Conservation (phyloP, 2,329 filamentous ascomycete species). For the Beauveria asiatica region DNA sequence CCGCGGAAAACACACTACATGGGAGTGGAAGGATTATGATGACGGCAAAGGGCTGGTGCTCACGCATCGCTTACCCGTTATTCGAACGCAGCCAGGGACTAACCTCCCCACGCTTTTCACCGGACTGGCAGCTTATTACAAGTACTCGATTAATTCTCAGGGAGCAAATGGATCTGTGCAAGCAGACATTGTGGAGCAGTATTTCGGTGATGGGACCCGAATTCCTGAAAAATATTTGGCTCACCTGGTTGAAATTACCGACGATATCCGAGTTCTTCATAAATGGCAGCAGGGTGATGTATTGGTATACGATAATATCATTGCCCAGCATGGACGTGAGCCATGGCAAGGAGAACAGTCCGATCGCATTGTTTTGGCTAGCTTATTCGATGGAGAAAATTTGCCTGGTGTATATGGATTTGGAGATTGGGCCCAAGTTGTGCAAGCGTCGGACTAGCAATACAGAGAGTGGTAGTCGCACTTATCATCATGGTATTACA, state of each 20-base stretch:
- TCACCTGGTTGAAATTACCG: slow-evolving; percentile 34
- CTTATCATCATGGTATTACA: too few relatives aligned
- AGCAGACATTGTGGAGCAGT: slow-evolving; percentile 27
- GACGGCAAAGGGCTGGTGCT: slow-evolving; percentile 23
- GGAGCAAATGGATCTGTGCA: slow-evolving; percentile 12
- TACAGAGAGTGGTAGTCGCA: too few relatives aligned
- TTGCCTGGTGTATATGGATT: slow-evolving; percentile 35
- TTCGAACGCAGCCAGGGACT: slow-evolving; percentile 37
- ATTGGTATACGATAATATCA: slow-evolving; percentile 39
- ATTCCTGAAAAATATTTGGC: slow-evolving; percentile 38
- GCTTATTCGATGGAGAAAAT: slow-evolving; percentile 35
- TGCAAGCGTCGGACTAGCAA: slow-evolving; percentile 25
- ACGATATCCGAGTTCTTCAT: slow-evolving; percentile 40
- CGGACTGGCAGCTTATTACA: slow-evolving; percentile 36
- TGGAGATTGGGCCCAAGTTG: slow-evolving; percentile 37
- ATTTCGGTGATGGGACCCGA: slow-evolving; percentile 36
- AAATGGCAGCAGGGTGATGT: slow-evolving; percentile 39
- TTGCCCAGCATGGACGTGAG: slow-evolving; percentile 40
- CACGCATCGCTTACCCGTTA: slow-evolving; percentile 36
- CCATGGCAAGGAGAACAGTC: slow-evolving; percentile 38
- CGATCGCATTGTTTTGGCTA: slow-evolving; percentile 38
- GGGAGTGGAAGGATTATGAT: slow-evolving; percentile 37
- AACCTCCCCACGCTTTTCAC: slow-evolving; percentile 38
- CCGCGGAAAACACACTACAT: slow-evolving; percentile 35
- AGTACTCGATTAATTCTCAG: slow-evolving; percentile 17